Evolutionary conservation across 202 grass and related monocot genomes (phyloP).

Genomic region (Hordeum pubiflorum): DNA sequence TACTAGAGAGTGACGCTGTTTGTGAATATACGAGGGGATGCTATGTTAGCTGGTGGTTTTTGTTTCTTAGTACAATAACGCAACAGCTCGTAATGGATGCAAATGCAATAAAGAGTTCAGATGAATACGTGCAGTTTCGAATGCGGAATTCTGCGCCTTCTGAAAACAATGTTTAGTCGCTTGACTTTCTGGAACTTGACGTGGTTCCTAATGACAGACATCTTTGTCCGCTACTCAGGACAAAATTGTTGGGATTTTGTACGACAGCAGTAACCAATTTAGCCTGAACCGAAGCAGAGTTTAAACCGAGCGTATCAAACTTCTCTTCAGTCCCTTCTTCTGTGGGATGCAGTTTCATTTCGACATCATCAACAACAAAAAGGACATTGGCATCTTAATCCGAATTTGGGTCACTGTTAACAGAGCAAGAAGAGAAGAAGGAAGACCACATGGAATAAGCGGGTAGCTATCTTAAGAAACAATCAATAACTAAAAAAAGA

Average conservation of each 20-base stretch:
- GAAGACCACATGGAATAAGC: no score
- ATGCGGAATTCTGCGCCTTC: neutral
- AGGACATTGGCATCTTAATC: neutral
- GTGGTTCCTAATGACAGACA: no score
- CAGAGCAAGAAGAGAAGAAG: neutral
- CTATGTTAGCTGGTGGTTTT: neutral
- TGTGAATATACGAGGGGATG: constrained; percentile 33
- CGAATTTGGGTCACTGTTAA: neutral
- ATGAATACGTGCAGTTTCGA: neutral
- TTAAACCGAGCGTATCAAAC: neutral
- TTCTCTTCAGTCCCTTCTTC: neutral
- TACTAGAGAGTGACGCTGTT: neutral
- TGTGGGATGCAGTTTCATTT: neutral
- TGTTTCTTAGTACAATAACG: neutral
- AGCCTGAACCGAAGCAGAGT: neutral
- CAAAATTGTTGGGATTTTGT: neutral
- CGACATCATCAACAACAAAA: neutral
- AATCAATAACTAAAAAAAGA: neutral
- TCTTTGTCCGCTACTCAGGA: neutral
- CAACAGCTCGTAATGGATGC: neutral
- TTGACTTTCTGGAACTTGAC: neutral
- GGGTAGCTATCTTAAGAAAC: no score
- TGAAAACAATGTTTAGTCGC: neutral
- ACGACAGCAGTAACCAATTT: neutral
- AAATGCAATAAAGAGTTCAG: constrained; percentile 24